Evolutionary conservation across 2,329 filamentous ascomycete genomes (phyloP).

Genomic region (Sarocladium kiliense): DNA sequence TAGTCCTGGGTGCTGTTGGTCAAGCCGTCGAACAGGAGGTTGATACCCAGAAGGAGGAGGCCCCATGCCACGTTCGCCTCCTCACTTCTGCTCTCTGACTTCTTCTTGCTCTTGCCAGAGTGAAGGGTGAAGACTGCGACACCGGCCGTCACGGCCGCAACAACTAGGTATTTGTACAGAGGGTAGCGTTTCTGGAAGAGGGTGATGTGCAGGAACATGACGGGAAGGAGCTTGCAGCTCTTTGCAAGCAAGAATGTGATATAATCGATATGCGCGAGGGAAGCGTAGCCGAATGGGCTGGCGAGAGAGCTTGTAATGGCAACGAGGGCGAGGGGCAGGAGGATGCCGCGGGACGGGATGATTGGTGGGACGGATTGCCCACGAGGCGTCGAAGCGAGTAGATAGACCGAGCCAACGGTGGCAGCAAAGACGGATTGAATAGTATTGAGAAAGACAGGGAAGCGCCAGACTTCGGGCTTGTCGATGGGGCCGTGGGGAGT

Average conservation of each 20-base stretch:
- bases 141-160: slow-evolving; percentile 82
- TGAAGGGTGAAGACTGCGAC: slow-evolving; percentile 95
- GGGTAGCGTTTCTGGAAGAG: slow-evolving; percentile 87
- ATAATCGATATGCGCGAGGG: slow-evolving; percentile 91
- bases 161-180: slow-evolving; percentile 93
- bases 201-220: slow-evolving; percentile 94
- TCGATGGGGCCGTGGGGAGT: slow-evolving; percentile 68
- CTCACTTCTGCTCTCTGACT: slow-evolving; percentile 34
- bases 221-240: slow-evolving; percentile 96
- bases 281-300: slow-evolving; percentile 93
- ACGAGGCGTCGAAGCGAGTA: slow-evolving; percentile 55
- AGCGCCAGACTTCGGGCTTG: slow-evolving; percentile 76
- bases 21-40: slow-evolving; percentile 90
- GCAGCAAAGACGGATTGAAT: slow-evolving; percentile 89
- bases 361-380: slow-evolving; percentile 50
- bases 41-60: slow-evolving; percentile 76
- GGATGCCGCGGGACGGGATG: slow-evolving; percentile 71
- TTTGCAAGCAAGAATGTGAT: slow-evolving; percentile 97
- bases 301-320: slow-evolving; percentile 84
- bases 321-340: slow-evolving; percentile 76
- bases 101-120: slow-evolving; percentile 53
- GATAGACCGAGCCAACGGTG: slow-evolving; percentile 75
- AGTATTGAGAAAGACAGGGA: slow-evolving; percentile 92
- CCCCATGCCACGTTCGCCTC: slow-evolving; percentile 69
- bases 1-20: slow-evolving; percentile 97